These are phyloP conservation scores for Picea glauca DNA, from an alignment of 75 land plant species.

Conservation along the genomic window DNA sequence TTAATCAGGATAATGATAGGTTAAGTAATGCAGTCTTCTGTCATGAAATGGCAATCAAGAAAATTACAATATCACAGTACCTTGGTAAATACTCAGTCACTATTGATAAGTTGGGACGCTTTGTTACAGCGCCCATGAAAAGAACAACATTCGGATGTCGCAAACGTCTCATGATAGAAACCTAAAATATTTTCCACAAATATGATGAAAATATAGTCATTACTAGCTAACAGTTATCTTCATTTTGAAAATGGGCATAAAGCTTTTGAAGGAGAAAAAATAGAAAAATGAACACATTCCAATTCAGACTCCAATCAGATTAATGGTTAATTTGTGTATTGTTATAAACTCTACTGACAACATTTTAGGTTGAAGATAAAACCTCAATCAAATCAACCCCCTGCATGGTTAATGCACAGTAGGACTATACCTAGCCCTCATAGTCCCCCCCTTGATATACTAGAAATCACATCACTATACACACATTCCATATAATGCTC, in stretches of 20 bases:
- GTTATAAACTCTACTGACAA: no score
- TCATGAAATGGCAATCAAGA: background rate
- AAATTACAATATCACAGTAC: constrained; percentile 19
- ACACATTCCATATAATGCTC: no score
- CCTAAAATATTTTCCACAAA: constrained; percentile 27
- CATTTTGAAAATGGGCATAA: background rate
- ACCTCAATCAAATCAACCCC: no score
- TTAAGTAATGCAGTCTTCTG: background rate
- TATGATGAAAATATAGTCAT: background rate
- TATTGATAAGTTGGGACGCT: constrained; percentile 83
- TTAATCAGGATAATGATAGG: background rate
- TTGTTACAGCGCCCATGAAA: constrained; percentile 92
- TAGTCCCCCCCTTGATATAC: no score
- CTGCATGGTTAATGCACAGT: no score
- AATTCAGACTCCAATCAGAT: no score
- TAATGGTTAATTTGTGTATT: no score
- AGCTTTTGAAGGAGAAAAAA: no score
- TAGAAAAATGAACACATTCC: no score
- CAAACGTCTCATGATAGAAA: constrained; percentile 74
- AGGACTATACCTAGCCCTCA: no score
- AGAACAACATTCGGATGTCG: constrained; percentile 97
- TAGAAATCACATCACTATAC: no score
- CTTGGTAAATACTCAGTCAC: constrained; percentile 93
- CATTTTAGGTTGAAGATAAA: no score
- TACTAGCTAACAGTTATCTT: background rate